Conservation (phyloP, 2,329 filamentous ascomycete genomes). For the Colletotrichum noveboracense region DNA sequence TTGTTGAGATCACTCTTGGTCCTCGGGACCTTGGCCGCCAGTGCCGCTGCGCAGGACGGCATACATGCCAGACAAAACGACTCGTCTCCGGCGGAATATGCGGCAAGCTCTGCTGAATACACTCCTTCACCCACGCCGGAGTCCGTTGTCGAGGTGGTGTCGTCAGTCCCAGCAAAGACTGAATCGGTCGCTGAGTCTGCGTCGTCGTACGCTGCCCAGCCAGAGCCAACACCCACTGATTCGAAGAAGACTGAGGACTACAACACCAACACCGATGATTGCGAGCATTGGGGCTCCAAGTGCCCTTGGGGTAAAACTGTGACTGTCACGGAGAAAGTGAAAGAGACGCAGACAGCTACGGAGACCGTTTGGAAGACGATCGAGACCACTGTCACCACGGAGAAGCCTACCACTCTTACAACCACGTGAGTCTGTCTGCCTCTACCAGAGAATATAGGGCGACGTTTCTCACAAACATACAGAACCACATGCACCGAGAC, state of each 20-base stretch:
- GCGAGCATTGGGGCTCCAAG: constrained; percentile 14
- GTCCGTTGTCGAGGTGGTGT: background rate
- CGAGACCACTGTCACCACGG: background rate
- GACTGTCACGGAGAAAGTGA: constrained; percentile 6
- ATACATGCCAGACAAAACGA: constrained; percentile 8
- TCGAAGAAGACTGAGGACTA: background rate
- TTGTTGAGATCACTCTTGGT: background rate
- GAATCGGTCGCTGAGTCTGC: background rate
- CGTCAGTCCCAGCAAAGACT: background rate
- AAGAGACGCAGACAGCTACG: constrained; percentile 9
- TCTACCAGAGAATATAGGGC: background rate
- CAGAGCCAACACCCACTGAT: background rate
- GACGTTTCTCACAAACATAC: background rate
- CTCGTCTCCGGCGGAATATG: background rate
- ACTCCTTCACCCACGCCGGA: background rate
- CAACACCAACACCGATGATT: constrained; percentile 8
- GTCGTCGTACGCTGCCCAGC: background rate
- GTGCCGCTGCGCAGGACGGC: background rate
- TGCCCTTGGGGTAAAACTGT: constrained; percentile 11
- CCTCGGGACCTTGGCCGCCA: constrained; percentile 1
- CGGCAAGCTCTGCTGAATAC: background rate
- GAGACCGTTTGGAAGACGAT: constrained; percentile 8
- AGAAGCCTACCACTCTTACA: background rate
- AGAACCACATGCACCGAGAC: constrained; percentile 12
- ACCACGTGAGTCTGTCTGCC: background rate